These are phyloP conservation scores for Ceratobasidium sp. DNA, from an alignment of 1,284 basidiomycete genomes.

Conservation along the genomic window DNA sequence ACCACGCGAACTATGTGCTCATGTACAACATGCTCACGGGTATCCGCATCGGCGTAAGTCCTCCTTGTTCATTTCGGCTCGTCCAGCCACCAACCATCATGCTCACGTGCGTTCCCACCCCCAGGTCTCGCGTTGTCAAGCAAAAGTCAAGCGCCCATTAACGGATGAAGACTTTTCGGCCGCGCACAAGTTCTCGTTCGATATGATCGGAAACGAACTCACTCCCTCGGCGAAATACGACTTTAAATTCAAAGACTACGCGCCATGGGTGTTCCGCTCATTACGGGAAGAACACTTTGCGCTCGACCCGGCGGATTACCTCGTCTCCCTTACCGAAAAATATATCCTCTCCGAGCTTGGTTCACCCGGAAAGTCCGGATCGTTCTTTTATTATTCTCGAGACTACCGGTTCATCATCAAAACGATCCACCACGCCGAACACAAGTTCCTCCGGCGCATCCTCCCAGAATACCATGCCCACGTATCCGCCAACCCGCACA, in stretches of 20 bases:
- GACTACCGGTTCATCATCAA: slow-evolving; percentile 99
- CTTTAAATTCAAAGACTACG: slow-evolving; percentile 99
- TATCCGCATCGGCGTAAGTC: slow-evolving; percentile 90
- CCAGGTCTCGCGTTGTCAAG: slow-evolving; percentile 94
- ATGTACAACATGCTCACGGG: slow-evolving; percentile 99
- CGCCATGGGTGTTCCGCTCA: slow-evolving; percentile 97
- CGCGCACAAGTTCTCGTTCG: slow-evolving; percentile 96
- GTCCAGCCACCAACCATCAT: slow-evolving; percentile 4
- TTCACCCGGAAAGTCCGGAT: slow-evolving; percentile 98
- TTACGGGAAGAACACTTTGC: slow-evolving; percentile 95
- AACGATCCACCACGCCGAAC: slow-evolving; percentile 94
- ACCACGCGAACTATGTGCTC: slow-evolving; percentile 97
- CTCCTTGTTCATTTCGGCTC: slow-evolving; percentile 27
- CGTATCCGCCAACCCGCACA: slow-evolving; percentile 92
- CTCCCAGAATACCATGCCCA: slow-evolving; percentile 90
- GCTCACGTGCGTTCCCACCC: slow-evolving; percentile 5
- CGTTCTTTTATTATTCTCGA: slow-evolving; percentile 99
- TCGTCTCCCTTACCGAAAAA: slow-evolving; percentile 95
- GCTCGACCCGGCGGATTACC: slow-evolving; percentile 96
- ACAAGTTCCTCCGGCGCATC: slow-evolving; percentile 91
- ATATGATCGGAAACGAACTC: slow-evolving; percentile 98
- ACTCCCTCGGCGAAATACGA: slow-evolving; percentile 97
- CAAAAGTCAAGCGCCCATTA: slow-evolving; percentile 89
- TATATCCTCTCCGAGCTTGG: slow-evolving; percentile 98
- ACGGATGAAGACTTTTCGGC: slow-evolving; percentile 91